Evolutionary conservation across 805 yeast species (phyloP).

Genomic region (Lipomyces chichibuensis): DNA sequence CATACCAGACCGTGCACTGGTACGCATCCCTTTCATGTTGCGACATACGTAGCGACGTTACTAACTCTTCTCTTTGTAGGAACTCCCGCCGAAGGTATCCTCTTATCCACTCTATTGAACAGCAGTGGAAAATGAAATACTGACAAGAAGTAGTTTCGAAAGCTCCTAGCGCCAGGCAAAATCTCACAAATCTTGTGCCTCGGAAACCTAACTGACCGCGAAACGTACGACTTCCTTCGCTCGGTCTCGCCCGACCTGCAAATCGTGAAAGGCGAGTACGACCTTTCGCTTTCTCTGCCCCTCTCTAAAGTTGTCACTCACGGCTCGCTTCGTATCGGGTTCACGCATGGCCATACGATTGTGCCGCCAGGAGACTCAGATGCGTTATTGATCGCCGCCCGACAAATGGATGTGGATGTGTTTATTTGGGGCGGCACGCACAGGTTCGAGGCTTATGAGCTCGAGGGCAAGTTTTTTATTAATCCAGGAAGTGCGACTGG

Average conservation of each 20-base stretch:
- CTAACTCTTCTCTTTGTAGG: slow-evolving; percentile 41
- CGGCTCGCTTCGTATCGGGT: slow-evolving; percentile 77
- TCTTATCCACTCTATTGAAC: not conserved
- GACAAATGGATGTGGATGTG: slow-evolving; percentile 90
- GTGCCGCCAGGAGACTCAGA: slow-evolving; percentile 88
- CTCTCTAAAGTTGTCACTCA: slow-evolving; percentile 64
- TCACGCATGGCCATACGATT: slow-evolving; percentile 79
- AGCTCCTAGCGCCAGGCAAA: slow-evolving; percentile 79
- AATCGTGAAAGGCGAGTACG: slow-evolving; percentile 82
- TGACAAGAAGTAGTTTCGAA: slow-evolving; percentile 57
- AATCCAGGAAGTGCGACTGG: slow-evolving; percentile 98
- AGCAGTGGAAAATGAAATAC: not conserved
- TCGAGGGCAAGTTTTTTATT: slow-evolving; percentile 91
- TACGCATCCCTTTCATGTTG: slow-evolving; percentile 41
- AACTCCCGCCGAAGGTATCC: slow-evolving; percentile 51
- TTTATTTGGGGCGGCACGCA: slow-evolving; percentile 93
- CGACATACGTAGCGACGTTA: not conserved
- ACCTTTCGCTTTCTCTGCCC: slow-evolving; percentile 54
- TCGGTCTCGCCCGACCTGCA: slow-evolving; percentile 72
- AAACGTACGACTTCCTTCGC: slow-evolving; percentile 65
- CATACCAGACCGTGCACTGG: slow-evolving; percentile 83
- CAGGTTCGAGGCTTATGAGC: slow-evolving; percentile 86
- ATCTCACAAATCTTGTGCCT: slow-evolving; percentile 81
- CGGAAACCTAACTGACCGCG: slow-evolving; percentile 75
- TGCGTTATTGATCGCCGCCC: slow-evolving; percentile 75